Evolutionary conservation across 495 filamentous ascomycete genomes (phyloP).

Genomic region (Hypomontagnella monticulosa): DNA sequence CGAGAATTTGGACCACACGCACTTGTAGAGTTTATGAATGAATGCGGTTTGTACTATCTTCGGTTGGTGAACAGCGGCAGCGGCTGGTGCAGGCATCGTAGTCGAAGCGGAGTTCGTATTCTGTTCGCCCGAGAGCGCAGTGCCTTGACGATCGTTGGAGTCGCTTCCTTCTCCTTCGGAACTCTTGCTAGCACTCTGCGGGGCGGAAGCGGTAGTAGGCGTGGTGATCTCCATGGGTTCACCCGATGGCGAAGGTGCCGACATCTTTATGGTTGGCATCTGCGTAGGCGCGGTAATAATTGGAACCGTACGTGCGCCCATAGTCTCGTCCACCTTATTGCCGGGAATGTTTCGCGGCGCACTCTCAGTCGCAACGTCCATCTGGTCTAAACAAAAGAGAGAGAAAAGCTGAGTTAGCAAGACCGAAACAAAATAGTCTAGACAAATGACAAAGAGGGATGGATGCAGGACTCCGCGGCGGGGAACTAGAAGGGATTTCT

Average conservation of each 20-base stretch:
- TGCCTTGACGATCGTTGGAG: conserved; percentile 47
- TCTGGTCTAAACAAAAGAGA: conserved; percentile 51
- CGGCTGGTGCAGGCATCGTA: conserved; percentile 64
- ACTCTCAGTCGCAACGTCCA: conserved; percentile 60
- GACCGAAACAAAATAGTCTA: conserved; percentile 21
- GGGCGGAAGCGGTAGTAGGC: conserved; percentile 55
- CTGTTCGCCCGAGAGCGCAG: conserved; percentile 44
- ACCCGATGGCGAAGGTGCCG: conserved; percentile 57
- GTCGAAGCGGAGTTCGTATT: conserved; percentile 39
- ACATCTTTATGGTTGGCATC: conserved; percentile 59
- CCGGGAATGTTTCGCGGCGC: conserved; percentile 52
- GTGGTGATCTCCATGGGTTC: conserved; percentile 64
- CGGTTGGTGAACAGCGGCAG: conserved; percentile 89
- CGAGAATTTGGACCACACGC: conserved; percentile 47
- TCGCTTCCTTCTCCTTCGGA: conserved; percentile 57
- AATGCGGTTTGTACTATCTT: conserved; percentile 99
- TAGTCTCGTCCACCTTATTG: conserved; percentile 51
- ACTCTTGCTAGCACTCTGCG: conserved; percentile 54
- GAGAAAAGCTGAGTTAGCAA: conserved; percentile 31
- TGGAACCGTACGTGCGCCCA: conserved; percentile 58
- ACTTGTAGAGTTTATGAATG: conserved; percentile 99
- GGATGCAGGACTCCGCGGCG: conserved; percentile 21
- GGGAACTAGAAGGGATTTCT: conserved; percentile 30
- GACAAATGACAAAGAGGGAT: conserved; percentile 38
- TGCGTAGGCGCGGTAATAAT: conserved; percentile 51